Conservation (phyloP, 1,139 yeast species). For the Taphrina deformans region DNA sequence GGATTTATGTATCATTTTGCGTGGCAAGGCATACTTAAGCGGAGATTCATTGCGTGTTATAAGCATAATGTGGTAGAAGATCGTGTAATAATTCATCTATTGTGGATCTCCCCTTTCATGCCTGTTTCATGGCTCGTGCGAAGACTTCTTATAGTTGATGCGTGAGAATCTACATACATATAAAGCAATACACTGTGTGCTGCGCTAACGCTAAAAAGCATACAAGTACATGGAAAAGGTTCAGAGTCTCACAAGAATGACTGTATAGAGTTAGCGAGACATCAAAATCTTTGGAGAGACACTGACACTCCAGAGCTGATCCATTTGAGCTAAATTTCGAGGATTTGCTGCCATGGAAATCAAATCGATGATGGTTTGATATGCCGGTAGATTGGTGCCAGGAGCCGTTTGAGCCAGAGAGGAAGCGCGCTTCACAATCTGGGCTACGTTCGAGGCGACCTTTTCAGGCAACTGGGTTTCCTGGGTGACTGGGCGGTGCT, state of each 20-base stretch:
- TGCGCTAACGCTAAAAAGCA: not conserved
- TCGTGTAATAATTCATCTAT: not conserved
- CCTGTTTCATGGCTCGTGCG: not conserved
- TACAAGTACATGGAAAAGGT: not conserved
- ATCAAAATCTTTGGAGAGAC: not conserved
- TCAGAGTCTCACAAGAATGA: not conserved
- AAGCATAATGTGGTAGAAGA: not conserved
- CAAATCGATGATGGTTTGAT: slow-evolving; percentile 86
- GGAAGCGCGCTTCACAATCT: slow-evolving; percentile 65
- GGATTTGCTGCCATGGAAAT: slow-evolving; percentile 97
- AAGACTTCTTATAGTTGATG: not conserved
- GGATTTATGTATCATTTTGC: not conserved
- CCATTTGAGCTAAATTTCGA: slow-evolving; percentile 87
- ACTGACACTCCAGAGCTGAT: slow-evolving; percentile 77
- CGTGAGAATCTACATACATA: no score
- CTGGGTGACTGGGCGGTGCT: slow-evolving; percentile 62
- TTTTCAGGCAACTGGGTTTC: slow-evolving; percentile 83
- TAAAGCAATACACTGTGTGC: no score
- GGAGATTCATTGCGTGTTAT: no score
- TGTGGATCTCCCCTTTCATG: not conserved
- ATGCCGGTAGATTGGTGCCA: slow-evolving; percentile 69
- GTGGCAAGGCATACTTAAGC: no score
- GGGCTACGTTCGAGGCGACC: slow-evolving; percentile 83
- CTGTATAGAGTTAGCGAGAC: not conserved
- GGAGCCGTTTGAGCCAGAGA: slow-evolving; percentile 74